phyloP scores from a whole-genome alignment of 305 asterid genomes.

The Fraxinus platypoda region DNA sequence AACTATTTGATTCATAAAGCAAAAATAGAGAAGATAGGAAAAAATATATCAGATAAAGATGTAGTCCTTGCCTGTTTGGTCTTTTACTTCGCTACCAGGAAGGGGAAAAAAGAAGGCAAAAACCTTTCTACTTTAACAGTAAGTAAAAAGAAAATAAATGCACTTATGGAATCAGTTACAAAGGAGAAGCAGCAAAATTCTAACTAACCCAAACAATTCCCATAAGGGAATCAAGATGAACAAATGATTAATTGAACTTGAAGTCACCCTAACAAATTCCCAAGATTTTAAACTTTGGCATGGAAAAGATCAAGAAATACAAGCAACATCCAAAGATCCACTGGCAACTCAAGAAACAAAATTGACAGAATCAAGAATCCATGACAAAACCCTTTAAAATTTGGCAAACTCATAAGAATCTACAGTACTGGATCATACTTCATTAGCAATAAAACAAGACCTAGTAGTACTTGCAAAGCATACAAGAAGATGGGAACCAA shows the following conservation, averaged over 20 bases:
- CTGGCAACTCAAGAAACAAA: background rate
- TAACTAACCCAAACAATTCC: background rate
- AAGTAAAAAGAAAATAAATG: background rate
- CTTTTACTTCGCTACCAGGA: background rate
- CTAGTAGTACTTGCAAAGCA: background rate
- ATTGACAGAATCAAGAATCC: background rate
- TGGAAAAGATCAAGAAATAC: background rate
- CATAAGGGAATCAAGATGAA: background rate
- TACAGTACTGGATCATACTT: background rate
- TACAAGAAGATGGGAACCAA: conserved; percentile 7
- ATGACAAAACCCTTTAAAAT: background rate
- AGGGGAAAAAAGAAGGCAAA: background rate
- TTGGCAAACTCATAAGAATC: background rate
- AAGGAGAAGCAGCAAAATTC: background rate
- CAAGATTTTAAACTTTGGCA: background rate
- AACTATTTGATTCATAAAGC: background rate
- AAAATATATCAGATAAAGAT: background rate
- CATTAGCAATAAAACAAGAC: conserved; percentile 2
- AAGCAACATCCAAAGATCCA: background rate
- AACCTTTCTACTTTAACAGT: background rate
- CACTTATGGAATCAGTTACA: background rate
- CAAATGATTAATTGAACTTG: background rate
- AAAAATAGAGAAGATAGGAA: background rate
- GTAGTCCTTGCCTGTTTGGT: background rate
- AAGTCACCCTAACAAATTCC: background rate